Percentiles rank a stretch among this genome's conserved stretches.
These are phyloP conservation scores for Gnomoniopsis smithogilvyi DNA, from an alignment of 2,329 filamentous ascomycete genomes.

Conservation along the genomic window DNA sequence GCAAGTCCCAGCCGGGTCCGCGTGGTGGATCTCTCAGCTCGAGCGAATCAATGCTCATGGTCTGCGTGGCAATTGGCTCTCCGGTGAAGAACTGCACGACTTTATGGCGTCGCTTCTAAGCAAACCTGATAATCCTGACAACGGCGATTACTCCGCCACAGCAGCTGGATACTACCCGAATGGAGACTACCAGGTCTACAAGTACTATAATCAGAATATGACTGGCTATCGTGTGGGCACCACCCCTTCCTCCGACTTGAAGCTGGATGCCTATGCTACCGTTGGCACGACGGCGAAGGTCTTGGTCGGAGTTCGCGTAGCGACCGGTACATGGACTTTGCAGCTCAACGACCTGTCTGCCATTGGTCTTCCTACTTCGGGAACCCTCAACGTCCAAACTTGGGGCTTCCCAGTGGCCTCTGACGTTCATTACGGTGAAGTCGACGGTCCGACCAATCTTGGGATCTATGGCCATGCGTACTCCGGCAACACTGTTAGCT, in stretches of 20 bases:
- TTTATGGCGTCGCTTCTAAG: constrained; percentile 38
- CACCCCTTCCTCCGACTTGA: constrained; percentile 29
- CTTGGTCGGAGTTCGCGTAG: constrained; percentile 30
- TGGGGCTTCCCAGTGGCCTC: constrained; percentile 24
- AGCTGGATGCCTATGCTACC: constrained; percentile 36
- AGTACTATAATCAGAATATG: constrained; percentile 44
- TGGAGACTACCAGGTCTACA: constrained; percentile 42
- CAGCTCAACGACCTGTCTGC: constrained; percentile 29
- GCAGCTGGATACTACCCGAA: constrained; percentile 19
- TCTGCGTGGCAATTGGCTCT: constrained; percentile 43
- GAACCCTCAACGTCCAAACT: constrained; percentile 30
- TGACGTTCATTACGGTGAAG: constrained; percentile 22
- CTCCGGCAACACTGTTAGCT: constrained; percentile 31
- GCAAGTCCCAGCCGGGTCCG: constrained; percentile 37
- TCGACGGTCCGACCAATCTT: constrained; percentile 29
- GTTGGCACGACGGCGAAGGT: constrained; percentile 30
- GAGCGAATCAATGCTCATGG: constrained; percentile 40
- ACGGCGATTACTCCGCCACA: constrained; percentile 7
- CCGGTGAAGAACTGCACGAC: constrained; percentile 38
- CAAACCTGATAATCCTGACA: constrained; percentile 20
- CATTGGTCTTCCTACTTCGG: constrained; percentile 30
- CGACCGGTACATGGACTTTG: constrained; percentile 32
- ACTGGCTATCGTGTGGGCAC: constrained; percentile 36
- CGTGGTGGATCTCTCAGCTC: constrained; percentile 44
- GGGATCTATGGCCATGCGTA: constrained; percentile 31